Evolutionary conservation across 805 yeast species (phyloP).

Genomic region (Jamesozyma jinghongensis): DNA sequence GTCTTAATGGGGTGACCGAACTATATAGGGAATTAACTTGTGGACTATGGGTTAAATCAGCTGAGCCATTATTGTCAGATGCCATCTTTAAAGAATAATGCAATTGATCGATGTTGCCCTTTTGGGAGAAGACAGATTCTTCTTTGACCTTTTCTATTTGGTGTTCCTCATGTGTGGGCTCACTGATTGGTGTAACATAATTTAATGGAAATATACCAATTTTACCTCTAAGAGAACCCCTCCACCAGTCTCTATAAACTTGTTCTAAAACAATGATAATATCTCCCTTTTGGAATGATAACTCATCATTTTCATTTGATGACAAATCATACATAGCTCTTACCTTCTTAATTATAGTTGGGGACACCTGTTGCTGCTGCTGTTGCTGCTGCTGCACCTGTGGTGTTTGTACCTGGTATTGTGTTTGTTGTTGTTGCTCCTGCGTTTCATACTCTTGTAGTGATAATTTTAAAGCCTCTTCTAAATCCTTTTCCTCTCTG

Average conservation of each 20-base stretch:
- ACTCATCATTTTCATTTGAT: slow-evolving; percentile 75
- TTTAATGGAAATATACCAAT: slow-evolving; percentile 88
- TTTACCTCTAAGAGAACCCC: slow-evolving; percentile 73
- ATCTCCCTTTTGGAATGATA: slow-evolving; percentile 81
- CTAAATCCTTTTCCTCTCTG: slow-evolving; percentile 72
- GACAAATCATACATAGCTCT: slow-evolving; percentile 76
- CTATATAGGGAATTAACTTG: slow-evolving; percentile 71
- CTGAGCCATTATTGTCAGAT: slow-evolving; percentile 23
- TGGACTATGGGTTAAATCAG: slow-evolving; percentile 41
- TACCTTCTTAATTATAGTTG: slow-evolving; percentile 49
- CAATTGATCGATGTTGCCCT: slow-evolving; percentile 59
- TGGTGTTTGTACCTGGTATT: slow-evolving; percentile 7
- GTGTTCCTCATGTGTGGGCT: slow-evolving; percentile 54
- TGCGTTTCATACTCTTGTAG: slow-evolving; percentile 43
- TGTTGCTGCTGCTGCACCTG: slow-evolving; percentile 7
- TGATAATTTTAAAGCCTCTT: slow-evolving; percentile 66
- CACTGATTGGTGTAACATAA: slow-evolving; percentile 73
- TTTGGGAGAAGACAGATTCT: slow-evolving; percentile 41
- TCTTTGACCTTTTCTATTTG: slow-evolving; percentile 43
- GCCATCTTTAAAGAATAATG: slow-evolving; percentile 25
- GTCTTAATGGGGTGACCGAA: slow-evolving; percentile 60
- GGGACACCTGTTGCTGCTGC: slow-evolving; percentile 7
- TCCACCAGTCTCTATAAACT: slow-evolving; percentile 92
- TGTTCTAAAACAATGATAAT: slow-evolving; percentile 77
- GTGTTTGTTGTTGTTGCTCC: slow-evolving; percentile 26